Conservation (phyloP, 2,329 filamentous ascomycete species). For the Botrytis fabae region DNA sequence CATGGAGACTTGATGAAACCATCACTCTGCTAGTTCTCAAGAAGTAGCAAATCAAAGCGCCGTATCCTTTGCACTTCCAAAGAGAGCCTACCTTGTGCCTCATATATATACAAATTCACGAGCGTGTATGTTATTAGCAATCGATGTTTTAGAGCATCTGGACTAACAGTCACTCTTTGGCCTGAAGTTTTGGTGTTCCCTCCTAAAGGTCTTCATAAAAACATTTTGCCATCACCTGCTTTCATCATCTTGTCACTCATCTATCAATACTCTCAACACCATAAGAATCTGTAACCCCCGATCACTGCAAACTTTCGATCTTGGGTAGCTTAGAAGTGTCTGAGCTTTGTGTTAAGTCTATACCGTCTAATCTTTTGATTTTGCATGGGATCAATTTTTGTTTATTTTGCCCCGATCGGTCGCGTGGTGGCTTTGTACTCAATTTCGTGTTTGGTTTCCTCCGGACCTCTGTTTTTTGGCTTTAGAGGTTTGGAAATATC, state of each 20-base stretch:
- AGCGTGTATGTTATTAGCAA: background rate
- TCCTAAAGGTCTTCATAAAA: background rate
- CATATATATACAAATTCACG: background rate
- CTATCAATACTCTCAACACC: background rate
- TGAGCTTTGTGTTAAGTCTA: background rate
- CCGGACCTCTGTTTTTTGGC: background rate
- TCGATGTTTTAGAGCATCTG: background rate
- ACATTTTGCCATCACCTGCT: background rate
- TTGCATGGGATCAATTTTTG: background rate
- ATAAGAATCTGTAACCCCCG: background rate
- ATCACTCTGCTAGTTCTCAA: no score
- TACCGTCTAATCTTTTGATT: background rate
- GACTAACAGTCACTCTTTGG: background rate
- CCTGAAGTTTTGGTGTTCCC: background rate
- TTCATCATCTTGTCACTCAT: background rate
- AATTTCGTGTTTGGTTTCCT: background rate
- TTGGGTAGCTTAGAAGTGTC: background rate
- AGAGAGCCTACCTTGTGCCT: background rate
- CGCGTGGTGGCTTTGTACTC: background rate
- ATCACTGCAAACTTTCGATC: background rate
- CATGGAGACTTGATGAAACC: background rate
- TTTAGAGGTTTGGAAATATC: background rate
- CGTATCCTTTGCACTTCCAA: background rate
- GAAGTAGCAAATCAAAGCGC: background rate
- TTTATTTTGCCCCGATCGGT: background rate